These are phyloP conservation scores for Aspergillus fructus DNA, from an alignment of 2,329 filamentous ascomycete genomes.

Conservation along the genomic window DNA sequence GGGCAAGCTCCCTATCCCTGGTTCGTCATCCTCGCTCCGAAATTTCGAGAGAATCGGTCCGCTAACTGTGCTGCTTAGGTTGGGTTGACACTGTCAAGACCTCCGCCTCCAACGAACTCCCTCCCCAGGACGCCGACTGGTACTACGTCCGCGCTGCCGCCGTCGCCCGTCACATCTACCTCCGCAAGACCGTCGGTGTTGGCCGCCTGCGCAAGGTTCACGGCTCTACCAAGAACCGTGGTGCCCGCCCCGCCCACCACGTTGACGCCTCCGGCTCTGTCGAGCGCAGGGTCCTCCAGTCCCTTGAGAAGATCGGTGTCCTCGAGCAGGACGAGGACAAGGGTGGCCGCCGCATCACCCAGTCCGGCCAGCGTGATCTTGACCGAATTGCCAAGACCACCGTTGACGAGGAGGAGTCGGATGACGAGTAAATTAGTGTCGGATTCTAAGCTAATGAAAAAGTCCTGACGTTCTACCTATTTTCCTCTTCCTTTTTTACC, in stretches of 20 bases:
- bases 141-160: slow-evolving; percentile 87
- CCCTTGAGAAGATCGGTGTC: slow-evolving; percentile 98
- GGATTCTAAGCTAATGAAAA: slow-evolving; percentile 28
- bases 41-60: background rate
- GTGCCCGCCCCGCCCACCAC: slow-evolving; percentile 86
- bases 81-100: slow-evolving; percentile 99
- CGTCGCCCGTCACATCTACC: slow-evolving; percentile 97
- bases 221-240: slow-evolving; percentile 96
- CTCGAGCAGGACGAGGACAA: slow-evolving; percentile 97
- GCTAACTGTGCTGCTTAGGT: slow-evolving; percentile 52
- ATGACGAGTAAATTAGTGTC: slow-evolving; percentile 43
- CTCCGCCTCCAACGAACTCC: slow-evolving; percentile 92
- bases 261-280: slow-evolving; percentile 92
- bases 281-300: slow-evolving; percentile 96
- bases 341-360: slow-evolving; percentile 96
- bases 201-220: slow-evolving; percentile 96
- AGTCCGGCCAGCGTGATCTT: slow-evolving; percentile 97
- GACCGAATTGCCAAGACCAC: slow-evolving; percentile 87
- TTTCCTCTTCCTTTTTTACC: slow-evolving; percentile 5
- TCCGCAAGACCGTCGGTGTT: slow-evolving; percentile 98
- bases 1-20: slow-evolving; percentile 69
- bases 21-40: slow-evolving; percentile 45
- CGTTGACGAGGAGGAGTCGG: slow-evolving; percentile 47
- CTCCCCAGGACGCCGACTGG: slow-evolving; percentile 98
- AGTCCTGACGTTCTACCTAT: slow-evolving; percentile 22